Conservation (phyloP, 805 yeast species). For the Dipodascus geniculatus region DNA sequence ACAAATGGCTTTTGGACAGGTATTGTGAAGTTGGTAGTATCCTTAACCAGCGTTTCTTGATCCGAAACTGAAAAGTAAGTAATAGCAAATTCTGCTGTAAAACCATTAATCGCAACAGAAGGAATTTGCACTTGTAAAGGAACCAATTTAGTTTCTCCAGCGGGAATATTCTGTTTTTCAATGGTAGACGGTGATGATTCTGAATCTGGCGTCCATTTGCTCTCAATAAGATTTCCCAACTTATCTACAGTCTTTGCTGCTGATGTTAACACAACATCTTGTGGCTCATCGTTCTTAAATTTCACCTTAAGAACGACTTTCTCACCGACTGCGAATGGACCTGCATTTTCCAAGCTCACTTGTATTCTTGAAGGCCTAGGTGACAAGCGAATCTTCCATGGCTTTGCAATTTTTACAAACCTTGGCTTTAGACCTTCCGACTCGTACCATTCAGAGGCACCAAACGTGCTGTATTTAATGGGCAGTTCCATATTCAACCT, state of each 20-base stretch:
- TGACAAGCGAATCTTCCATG: conserved; percentile 2
- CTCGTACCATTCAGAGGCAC: background rate
- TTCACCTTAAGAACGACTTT: conserved; percentile 9
- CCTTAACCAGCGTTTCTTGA: conserved; percentile 18
- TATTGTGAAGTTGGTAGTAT: conserved; percentile 9
- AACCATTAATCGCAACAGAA: conserved; percentile 1
- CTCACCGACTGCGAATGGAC: conserved; percentile 20
- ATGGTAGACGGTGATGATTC: too few relatives aligned
- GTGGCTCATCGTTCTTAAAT: conserved; percentile 19
- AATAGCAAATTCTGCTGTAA: conserved; percentile 12
- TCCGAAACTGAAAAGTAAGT: conserved; percentile 13
- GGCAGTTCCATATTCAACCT: background rate
- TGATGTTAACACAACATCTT: conserved; percentile 13
- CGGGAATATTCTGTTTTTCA: background rate
- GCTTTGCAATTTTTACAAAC: conserved; percentile 5
- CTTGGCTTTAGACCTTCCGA: background rate
- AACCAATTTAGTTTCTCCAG: background rate
- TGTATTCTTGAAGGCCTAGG: conserved; percentile 24
- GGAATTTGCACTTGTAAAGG: conserved; percentile 1
- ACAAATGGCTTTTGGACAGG: conserved; percentile 25
- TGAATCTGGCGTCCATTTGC: conserved; percentile 6
- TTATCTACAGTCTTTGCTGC: conserved; percentile 8
- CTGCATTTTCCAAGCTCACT: conserved; percentile 10
- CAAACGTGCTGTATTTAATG: background rate
- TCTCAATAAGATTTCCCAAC: conserved; percentile 7